A percentile compares a stretch with the other conserved stretches of the same genome.
phyloP scores from a whole-genome alignment of 371 early-diverging fungal genomes.

The Mucor lusitanicus region DNA sequence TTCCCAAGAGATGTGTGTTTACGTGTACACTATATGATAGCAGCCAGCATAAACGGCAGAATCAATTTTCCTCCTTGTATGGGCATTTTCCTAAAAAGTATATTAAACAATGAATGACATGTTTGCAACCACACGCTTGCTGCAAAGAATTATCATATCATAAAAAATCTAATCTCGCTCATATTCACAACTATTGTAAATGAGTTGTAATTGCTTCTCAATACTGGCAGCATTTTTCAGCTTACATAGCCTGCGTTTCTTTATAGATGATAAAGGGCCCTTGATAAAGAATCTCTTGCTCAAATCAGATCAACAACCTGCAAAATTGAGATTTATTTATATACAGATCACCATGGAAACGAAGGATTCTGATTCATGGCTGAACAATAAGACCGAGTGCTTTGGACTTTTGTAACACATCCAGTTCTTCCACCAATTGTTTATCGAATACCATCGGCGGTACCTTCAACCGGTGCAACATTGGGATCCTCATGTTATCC shows the following conservation, averaged over 20 bases:
- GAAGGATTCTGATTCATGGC: neutral
- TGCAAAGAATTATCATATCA: neutral
- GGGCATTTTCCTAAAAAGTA: neutral
- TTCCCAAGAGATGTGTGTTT: neutral
- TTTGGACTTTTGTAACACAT: neutral
- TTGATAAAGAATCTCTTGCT: neutral
- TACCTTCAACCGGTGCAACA: constrained; percentile 10
- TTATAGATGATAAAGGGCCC: too few species aligned
- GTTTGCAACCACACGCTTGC: neutral
- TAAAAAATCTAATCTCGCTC: neutral
- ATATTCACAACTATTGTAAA: neutral
- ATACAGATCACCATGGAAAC: neutral
- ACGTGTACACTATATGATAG: neutral
- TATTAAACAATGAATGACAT: neutral
- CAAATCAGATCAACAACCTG: neutral
- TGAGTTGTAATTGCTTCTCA: neutral
- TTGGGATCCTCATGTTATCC: constrained; percentile 3
- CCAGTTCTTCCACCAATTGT: neutral
- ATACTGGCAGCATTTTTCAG: neutral
- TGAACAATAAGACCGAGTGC: neutral
- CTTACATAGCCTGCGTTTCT: neutral
- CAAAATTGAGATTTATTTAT: neutral
- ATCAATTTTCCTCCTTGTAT: neutral
- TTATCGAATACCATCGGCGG: neutral
- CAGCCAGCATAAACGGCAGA: neutral